Conservation (phyloP, 2,329 filamentous ascomycete genomes). For the Drechslera avenae region DNA sequence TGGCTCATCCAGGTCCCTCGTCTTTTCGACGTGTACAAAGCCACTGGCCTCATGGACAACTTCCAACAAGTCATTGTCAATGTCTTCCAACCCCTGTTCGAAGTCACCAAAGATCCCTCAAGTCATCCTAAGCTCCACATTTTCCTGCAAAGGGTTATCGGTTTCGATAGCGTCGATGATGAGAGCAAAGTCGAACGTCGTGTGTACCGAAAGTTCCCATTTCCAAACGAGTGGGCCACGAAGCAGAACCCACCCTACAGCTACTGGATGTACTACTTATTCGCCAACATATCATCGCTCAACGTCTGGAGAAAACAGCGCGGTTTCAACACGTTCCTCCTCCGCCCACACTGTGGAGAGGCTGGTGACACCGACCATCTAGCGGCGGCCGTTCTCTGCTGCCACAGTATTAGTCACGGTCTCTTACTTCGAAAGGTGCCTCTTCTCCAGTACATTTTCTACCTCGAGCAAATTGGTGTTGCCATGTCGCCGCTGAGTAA, state of each 20-base stretch:
- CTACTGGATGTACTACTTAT: conserved; percentile 99
- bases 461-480: conserved; percentile 96
- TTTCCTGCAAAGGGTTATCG: conserved; percentile 92
- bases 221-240: conserved; percentile 85
- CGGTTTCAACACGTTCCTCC: conserved; percentile 92
- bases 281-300: conserved; percentile 89
- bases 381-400: conserved; percentile 87
- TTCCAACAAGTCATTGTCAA: conserved; percentile 92
- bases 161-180: conserved; percentile 96
- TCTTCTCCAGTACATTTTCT: conserved; percentile 94
- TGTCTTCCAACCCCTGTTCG: conserved; percentile 90
- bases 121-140: conserved; percentile 92
- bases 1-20: conserved; percentile 97
- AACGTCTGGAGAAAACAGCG: conserved; percentile 90
- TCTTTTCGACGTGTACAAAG: conserved; percentile 94
- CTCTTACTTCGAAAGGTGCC: conserved; percentile 92
- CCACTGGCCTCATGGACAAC: conserved; percentile 80
- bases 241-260: conserved; percentile 97
- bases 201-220: conserved; percentile 93
- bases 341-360: conserved; percentile 94
- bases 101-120: conserved; percentile 85
- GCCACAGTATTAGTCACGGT: conserved; percentile 96
- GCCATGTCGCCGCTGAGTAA: conserved; percentile 99
- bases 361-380: conserved; percentile 96
- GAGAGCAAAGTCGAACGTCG: conserved; percentile 96